Evolutionary conservation across 495 filamentous ascomycete species (phyloP).

Genomic region (Aspergillus haitiensis): DNA sequence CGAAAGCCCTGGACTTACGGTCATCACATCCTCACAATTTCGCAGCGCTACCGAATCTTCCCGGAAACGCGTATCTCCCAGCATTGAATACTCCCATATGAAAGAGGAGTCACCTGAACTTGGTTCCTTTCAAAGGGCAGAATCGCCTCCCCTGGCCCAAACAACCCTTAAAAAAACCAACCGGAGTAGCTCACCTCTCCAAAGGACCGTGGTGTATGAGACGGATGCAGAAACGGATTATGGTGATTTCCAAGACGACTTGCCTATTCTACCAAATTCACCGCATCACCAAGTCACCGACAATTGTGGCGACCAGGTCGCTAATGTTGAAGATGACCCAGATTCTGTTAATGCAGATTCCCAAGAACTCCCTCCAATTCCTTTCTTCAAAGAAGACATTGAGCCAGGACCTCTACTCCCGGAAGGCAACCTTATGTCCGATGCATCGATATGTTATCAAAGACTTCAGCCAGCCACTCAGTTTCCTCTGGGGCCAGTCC

Average conservation of each 20-base stretch:
- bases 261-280: constrained; percentile 17
- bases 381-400: constrained; percentile 22
- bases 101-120: constrained; percentile 30
- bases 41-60: constrained; percentile 35
- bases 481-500: constrained; percentile 46
- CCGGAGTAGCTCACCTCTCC: constrained; percentile 11
- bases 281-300: constrained; percentile 9
- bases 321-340: constrained; percentile 13
- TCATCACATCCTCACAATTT: constrained; percentile 45
- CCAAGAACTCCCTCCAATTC: constrained; percentile 37
- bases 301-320: not conserved
- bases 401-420: constrained; percentile 24
- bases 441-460: constrained; percentile 45
- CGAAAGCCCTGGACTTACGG: constrained; percentile 42
- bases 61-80: constrained; percentile 21
- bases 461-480: constrained; percentile 43
- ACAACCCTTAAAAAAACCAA: too few relatives aligned
- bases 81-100: constrained; percentile 11
- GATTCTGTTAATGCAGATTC: constrained; percentile 31
- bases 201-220: constrained; percentile 45
- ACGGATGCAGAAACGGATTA: constrained; percentile 47
- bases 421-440: constrained; percentile 38
- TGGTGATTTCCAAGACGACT: constrained; percentile 31
- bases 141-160: not conserved
- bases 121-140: not conserved